These are phyloP conservation scores for California macrophylla DNA, from an alignment of 441 rosid genomes.

Conservation along the genomic window DNA sequence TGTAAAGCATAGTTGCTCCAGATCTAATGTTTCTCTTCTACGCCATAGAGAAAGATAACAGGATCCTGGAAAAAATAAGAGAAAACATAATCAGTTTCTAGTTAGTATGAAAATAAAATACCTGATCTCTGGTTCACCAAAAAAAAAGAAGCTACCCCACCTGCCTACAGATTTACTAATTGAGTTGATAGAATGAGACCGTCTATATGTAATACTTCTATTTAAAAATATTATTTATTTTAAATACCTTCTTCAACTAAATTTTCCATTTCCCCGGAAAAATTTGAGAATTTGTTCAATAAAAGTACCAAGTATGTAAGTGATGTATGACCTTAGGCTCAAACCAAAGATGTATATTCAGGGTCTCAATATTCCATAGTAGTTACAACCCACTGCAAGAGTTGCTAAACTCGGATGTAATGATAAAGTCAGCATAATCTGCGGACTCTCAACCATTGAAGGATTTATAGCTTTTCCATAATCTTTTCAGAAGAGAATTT, in stretches of 20 bases:
- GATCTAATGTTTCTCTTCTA: slow-evolving; percentile 33
- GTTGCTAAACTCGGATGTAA: not conserved
- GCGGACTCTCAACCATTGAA: not conserved
- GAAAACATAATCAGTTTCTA: not conserved
- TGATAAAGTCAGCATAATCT: not conserved
- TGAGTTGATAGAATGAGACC: not conserved
- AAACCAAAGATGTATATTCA: not conserved
- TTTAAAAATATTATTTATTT: too few relatives aligned
- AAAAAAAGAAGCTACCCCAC: not conserved
- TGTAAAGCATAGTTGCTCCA: slow-evolving; percentile 45
- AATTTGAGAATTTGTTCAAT: not conserved
- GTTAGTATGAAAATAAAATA: not conserved
- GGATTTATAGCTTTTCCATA: not conserved
- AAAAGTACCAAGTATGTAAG: not conserved
- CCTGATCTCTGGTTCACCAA: not conserved
- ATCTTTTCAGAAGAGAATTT: not conserved
- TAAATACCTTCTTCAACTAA: not conserved
- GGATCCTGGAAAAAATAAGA: slow-evolving; percentile 43
- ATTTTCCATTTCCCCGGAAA: not conserved
- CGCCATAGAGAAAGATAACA: slow-evolving; percentile 65
- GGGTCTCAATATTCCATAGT: not conserved
- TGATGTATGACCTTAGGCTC: not conserved
- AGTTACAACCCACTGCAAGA: not conserved
- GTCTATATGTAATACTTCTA: not conserved
- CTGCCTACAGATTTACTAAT: not conserved